Evolutionary conservation across 2,329 filamentous ascomycete species (phyloP).

Genomic region (Ceratocystiopsis brevicomis): DNA sequence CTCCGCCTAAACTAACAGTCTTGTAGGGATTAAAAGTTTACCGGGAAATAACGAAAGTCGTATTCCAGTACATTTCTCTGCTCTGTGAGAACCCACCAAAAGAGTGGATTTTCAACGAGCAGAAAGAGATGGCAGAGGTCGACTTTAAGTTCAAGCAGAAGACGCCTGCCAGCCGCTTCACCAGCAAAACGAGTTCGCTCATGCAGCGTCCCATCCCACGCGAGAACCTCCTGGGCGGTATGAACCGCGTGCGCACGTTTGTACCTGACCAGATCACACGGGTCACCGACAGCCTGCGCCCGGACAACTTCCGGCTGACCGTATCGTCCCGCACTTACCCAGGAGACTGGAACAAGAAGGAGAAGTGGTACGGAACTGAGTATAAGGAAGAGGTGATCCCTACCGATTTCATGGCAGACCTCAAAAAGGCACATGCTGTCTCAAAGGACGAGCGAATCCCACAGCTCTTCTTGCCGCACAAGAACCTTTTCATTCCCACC

Average conservation of each 20-base stretch:
- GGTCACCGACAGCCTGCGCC: slow-evolving; percentile 53
- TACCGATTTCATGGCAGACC: slow-evolving; percentile 49
- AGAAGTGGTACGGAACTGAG: slow-evolving; percentile 97
- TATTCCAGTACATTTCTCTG: slow-evolving; percentile 85
- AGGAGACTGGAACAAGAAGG: slow-evolving; percentile 67
- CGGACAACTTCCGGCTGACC: slow-evolving; percentile 77
- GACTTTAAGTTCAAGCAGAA: slow-evolving; percentile 94
- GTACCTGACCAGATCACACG: slow-evolving; percentile 57
- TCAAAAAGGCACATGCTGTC: slow-evolving; percentile 43
- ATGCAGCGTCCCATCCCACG: slow-evolving; percentile 86
- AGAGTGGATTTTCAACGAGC: slow-evolving; percentile 87
- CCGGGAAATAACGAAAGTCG: slow-evolving; percentile 58
- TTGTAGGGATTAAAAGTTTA: slow-evolving; percentile 53
- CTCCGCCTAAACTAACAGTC: not conserved
- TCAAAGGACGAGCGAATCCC: slow-evolving; percentile 39
- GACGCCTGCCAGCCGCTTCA: slow-evolving; percentile 72
- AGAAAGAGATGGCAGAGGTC: slow-evolving; percentile 75
- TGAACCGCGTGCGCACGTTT: slow-evolving; percentile 59
- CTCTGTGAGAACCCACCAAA: slow-evolving; percentile 64
- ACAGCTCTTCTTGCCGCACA: slow-evolving; percentile 70
- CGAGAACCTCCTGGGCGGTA: slow-evolving; percentile 72
- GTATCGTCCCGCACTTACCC: slow-evolving; percentile 71
- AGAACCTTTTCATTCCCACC: slow-evolving; percentile 89
- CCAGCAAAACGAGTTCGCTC: slow-evolving; percentile 61
- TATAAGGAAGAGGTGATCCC: slow-evolving; percentile 72